Percentiles rank a stretch among this genome's conserved stretches.
These are phyloP conservation scores for Curvularia hawaiiensis DNA, from an alignment of 2,329 filamentous ascomycete species.

Conservation along the genomic window DNA sequence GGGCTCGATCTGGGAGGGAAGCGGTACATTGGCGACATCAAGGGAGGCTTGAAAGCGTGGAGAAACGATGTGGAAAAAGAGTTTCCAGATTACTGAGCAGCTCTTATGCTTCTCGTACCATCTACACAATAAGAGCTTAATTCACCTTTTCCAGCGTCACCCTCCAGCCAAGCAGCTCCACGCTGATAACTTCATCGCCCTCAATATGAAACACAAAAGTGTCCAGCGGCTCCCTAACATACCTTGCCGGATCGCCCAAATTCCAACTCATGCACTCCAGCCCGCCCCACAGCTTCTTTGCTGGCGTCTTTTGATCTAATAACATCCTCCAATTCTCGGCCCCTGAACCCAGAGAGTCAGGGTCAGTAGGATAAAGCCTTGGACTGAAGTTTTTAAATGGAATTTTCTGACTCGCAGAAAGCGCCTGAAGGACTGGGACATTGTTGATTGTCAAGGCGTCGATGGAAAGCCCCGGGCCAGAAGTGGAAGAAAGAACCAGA, in stretches of 20 bases:
- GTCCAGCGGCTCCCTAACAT: constrained; percentile 28
- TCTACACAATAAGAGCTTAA: not conserved
- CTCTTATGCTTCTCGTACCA: not conserved
- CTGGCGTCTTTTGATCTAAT: constrained; percentile 16
- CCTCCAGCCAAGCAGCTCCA: constrained; percentile 27
- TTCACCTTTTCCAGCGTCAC: constrained; percentile 13
- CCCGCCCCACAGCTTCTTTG: constrained; percentile 22
- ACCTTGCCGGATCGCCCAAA: constrained; percentile 24
- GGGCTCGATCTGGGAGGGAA: constrained; percentile 59
- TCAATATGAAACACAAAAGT: constrained; percentile 22
- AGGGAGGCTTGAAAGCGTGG: constrained; percentile 75
- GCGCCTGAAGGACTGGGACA: constrained; percentile 18
- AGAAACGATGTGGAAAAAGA: constrained; percentile 66
- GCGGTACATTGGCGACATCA: constrained; percentile 71
- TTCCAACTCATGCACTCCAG: constrained; percentile 31
- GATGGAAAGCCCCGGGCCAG: constrained; percentile 30
- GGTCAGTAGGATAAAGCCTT: constrained; percentile 30
- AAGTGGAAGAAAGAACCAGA: constrained; percentile 1
- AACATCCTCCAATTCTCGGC: constrained; percentile 28
- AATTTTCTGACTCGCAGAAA: constrained; percentile 18
- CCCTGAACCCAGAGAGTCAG: constrained; percentile 19
- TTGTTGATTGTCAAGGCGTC: constrained; percentile 23
- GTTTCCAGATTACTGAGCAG: constrained; percentile 61
- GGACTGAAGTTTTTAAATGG: constrained; percentile 20
- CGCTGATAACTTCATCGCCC: constrained; percentile 2